Percentiles rank a stretch among this genome's conserved stretches.
Conservation (phyloP, 2,329 filamentous ascomycete genomes). For the Bertia moriformis region DNA sequence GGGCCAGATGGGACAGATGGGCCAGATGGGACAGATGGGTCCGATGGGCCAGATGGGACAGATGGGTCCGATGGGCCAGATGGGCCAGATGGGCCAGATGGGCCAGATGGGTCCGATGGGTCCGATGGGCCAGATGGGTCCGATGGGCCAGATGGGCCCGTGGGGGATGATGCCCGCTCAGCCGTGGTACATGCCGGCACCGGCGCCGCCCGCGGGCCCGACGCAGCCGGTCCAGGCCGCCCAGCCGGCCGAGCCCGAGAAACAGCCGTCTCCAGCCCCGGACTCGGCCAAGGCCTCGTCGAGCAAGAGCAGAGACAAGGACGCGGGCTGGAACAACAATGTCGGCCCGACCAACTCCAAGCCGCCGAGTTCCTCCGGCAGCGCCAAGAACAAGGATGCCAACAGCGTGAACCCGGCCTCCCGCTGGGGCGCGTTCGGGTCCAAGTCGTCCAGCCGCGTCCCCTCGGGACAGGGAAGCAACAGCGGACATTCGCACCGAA, state of each 20-base stretch:
- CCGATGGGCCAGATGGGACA: conserved; percentile 2
- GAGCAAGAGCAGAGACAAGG: conserved; percentile 4
- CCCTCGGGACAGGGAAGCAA: too few relatives aligned
- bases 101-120: too few relatives aligned
- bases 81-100: too few relatives aligned
- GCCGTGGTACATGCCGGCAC: too few relatives aligned
- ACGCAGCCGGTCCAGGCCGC: conserved; percentile 1
- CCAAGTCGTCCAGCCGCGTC: not conserved
- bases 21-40: conserved; percentile 5
- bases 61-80: too few relatives aligned
- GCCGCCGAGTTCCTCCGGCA: conserved; percentile 4
- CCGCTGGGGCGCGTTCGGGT: not conserved
- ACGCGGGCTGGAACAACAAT: conserved; percentile 10
- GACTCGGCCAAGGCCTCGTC: too few relatives aligned
- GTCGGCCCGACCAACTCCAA: conserved; percentile 10
- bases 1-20: conserved; percentile 5
- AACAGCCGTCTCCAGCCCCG: too few relatives aligned
- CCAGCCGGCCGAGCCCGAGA: conserved; percentile 1
- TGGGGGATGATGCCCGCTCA: too few relatives aligned
- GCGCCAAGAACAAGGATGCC: conserved; percentile 6
- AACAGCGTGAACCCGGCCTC: not conserved
- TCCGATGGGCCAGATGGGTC: too few relatives aligned
- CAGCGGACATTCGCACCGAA: not conserved
- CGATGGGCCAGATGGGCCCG: conserved; percentile 1
- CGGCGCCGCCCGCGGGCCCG: too few relatives aligned